Percentiles rank a stretch among this genome's conserved stretches.
Conservation (phyloP, 73 alveolate species). For the Paramecium octaurelia region DNA sequence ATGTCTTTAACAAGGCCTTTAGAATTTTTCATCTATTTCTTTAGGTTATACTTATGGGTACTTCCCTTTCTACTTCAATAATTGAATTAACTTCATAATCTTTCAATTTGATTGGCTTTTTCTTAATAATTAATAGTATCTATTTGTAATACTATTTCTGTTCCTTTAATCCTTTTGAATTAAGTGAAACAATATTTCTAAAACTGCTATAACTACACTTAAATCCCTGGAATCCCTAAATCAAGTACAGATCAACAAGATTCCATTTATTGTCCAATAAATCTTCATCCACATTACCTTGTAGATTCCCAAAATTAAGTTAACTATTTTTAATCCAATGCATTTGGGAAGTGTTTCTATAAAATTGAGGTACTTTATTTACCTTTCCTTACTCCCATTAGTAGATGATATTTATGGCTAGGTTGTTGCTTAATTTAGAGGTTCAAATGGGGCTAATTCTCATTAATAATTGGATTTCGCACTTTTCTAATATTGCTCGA, state of each 20-base stretch:
- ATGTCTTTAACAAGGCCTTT: not conserved
- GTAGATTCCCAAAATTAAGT: constrained; percentile 9
- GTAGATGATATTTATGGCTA: not conserved
- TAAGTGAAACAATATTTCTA: not conserved
- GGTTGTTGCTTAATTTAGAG: not conserved
- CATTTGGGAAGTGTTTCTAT: not conserved
- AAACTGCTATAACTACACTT: not conserved
- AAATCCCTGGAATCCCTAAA: not conserved
- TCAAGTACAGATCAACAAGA: not conserved
- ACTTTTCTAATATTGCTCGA: not conserved
- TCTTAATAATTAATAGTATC: not conserved
- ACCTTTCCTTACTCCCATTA: not conserved
- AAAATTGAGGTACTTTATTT: not conserved
- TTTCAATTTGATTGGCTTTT: not conserved
- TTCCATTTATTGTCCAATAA: not conserved
- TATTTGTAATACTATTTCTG: not conserved
- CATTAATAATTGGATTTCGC: not conserved
- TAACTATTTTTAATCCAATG: not conserved
- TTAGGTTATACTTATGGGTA: not conserved
- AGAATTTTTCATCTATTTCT: not conserved
- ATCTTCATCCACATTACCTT: not conserved
- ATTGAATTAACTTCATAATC: not conserved
- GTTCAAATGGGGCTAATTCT: not conserved
- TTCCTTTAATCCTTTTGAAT: not conserved
- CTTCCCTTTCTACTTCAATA: constrained; percentile 2